Conservation (phyloP, 257 asterid genomes). For the Cruciata laevipes region DNA sequence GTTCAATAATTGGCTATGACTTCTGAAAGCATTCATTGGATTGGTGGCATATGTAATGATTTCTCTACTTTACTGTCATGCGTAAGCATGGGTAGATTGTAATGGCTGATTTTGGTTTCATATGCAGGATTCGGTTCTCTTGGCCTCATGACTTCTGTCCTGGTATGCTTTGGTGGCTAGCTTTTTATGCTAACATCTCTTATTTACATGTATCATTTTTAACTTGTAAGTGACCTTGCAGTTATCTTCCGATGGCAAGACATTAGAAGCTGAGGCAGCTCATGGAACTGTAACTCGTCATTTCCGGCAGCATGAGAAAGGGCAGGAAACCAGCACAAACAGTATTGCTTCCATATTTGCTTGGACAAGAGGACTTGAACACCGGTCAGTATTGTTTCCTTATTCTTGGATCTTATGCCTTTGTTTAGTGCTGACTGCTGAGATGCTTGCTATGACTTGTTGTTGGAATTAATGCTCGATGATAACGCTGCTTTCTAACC, state of each 20-base stretch:
- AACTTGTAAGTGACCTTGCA: constrained; percentile 25
- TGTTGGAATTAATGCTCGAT: background rate
- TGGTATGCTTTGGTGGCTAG: constrained; percentile 38
- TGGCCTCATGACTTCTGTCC: constrained; percentile 86
- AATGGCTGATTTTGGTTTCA: background rate
- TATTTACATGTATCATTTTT: background rate
- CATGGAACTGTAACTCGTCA: constrained; percentile 96
- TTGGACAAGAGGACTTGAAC: constrained; percentile 86
- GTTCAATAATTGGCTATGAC: background rate
- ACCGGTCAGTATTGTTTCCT: constrained; percentile 41
- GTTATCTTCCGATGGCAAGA: constrained; percentile 92
- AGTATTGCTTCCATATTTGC: constrained; percentile 96
- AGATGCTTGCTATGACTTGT: no score
- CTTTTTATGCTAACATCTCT: background rate
- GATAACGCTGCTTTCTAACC: background rate
- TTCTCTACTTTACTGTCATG: background rate
- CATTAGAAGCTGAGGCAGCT: constrained; percentile 95
- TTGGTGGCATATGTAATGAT: background rate
- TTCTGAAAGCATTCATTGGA: background rate
- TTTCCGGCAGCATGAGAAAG: constrained; percentile 79
- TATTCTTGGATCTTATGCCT: background rate
- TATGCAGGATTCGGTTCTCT: constrained; percentile 86
- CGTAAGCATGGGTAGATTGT: background rate
- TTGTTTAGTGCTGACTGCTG: background rate
- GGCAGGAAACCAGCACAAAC: constrained; percentile 92